Evolutionary conservation across 2,329 filamentous ascomycete species (phyloP), one percentile per base, ranked within the genome.

Genomic region (Aureobasidium musti): DNA sequence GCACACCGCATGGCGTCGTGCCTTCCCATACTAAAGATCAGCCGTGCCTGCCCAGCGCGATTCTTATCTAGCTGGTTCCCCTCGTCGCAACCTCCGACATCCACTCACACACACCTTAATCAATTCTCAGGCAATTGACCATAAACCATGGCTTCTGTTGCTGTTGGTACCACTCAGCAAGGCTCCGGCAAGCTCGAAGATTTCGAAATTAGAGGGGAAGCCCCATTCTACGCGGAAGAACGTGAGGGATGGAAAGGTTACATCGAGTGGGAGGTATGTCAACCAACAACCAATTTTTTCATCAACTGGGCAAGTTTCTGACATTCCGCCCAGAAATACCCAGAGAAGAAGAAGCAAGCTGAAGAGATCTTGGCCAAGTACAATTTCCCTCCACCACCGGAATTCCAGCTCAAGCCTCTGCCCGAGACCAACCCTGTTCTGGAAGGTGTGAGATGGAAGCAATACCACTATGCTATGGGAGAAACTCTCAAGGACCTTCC

Each of bases 281-380:
- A 11, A 61, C 13, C 10, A 14, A 19, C 19, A 19, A 23, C n/a
- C 35, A 26, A 30, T 2, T 3, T 2, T 3, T 5, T 19, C 14
- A 4, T 7, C 21, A 26, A 26, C 13, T 21, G 11, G 14, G 17
- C 39, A 35, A 19, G 17, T 47, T 23, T 33, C 56, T 59, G 39
- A 59, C 56, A 2, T 21, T 7, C 10, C 3, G 26, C 10, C 19
- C 43, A 69, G 72, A 82, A 85, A 14, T 88, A 89, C 64, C 88
- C 88, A 0, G 86, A 89, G 56, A 90, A 89, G 75, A 89, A 88
- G 71, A 81, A 80, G 30, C 78, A 82, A 53, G 88, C 86, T 0
- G 81, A 83, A 54, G 80, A 85, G 65, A 83, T 89, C 56, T 72
- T 89, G 17, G 77, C 77, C 28, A 77, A 77, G 60, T 83, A 86